phyloP scores from a whole-genome alignment of 2,329 filamentous ascomycete genomes.

The Gliomastix tumulicola region DNA sequence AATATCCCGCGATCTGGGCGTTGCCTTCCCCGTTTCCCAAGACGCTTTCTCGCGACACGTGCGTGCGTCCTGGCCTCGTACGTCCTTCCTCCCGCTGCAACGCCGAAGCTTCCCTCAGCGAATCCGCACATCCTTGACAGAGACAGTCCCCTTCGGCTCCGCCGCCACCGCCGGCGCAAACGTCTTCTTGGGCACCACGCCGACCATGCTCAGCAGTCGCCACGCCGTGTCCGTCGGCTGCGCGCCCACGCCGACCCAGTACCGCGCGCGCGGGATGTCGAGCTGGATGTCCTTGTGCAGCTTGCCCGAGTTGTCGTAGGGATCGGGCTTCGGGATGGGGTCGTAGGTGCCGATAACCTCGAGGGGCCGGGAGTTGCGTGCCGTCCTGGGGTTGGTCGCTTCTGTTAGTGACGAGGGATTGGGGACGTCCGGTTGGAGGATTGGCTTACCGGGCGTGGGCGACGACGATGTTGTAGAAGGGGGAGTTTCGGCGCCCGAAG shows the following conservation, averaged over 20 bases:
- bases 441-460: slow-evolving; percentile 75
- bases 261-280: slow-evolving; percentile 73
- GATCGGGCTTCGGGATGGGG: slow-evolving; percentile 55
- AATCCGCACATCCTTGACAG: slow-evolving; percentile 18
- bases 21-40: too few species aligned
- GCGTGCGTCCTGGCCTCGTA: too few species aligned
- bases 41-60: too few species aligned
- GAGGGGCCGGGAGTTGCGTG: slow-evolving; percentile 79
- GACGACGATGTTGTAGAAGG: slow-evolving; percentile 97
- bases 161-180: slow-evolving; percentile 23
- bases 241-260: slow-evolving; percentile 95
- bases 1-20: too few species aligned
- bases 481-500: slow-evolving; percentile 81
- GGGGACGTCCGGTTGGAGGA: not conserved
- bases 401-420: not conserved
- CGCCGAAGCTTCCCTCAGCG: slow-evolving; percentile 10
- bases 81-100: not conserved
- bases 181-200: slow-evolving; percentile 28
- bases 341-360: slow-evolving; percentile 85
- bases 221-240: slow-evolving; percentile 89
- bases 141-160: slow-evolving; percentile 14
- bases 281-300: slow-evolving; percentile 89
- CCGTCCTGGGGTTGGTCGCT: slow-evolving; percentile 53
- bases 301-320: slow-evolving; percentile 54
- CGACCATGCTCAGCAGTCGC: slow-evolving; percentile 76